Conservation (phyloP, 768 basidiomycete species). For the Pulveroboletus sp. region DNA sequence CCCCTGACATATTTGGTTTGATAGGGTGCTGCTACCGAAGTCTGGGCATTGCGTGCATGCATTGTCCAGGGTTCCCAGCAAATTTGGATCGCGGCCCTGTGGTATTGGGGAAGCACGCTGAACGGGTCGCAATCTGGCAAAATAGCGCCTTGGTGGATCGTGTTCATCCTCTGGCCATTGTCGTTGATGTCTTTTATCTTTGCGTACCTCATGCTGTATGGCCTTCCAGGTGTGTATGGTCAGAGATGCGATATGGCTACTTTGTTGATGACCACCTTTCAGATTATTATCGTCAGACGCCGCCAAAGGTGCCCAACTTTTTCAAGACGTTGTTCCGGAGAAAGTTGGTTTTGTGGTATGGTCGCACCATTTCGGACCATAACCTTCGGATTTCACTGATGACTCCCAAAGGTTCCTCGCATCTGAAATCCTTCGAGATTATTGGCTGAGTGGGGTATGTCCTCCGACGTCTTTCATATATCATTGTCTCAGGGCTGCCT, state of each 20-base stretch:
- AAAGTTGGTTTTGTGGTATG: conserved; percentile 82
- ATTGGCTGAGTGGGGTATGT: conserved; percentile 84
- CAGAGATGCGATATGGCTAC: not conserved
- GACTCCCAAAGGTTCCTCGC: conserved; percentile 59
- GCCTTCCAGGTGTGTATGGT: conserved; percentile 65
- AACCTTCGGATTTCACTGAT: not conserved
- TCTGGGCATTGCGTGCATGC: conserved; percentile 89
- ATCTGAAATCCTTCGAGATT: conserved; percentile 87
- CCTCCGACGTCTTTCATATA: not conserved
- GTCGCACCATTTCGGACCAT: not conserved
- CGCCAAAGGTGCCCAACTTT: conserved; percentile 93
- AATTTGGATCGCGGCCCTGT: conserved; percentile 91
- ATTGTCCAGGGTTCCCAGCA: conserved; percentile 94
- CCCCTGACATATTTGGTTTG: conserved; percentile 5
- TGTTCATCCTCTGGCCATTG: conserved; percentile 77
- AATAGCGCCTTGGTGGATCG: conserved; percentile 80
- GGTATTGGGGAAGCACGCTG: conserved; percentile 92
- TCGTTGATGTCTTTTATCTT: conserved; percentile 71
- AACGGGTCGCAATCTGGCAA: conserved; percentile 49
- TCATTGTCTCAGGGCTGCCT: conserved; percentile 5
- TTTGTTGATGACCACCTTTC: conserved; percentile 7
- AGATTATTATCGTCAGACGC: conserved; percentile 90
- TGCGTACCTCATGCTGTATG: conserved; percentile 78
- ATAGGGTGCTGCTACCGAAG: conserved; percentile 89
- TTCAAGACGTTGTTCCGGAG: conserved; percentile 82